These are phyloP conservation scores for Flaveria floridana DNA, from an alignment of 140 eudicot species.

Conservation along the genomic window DNA sequence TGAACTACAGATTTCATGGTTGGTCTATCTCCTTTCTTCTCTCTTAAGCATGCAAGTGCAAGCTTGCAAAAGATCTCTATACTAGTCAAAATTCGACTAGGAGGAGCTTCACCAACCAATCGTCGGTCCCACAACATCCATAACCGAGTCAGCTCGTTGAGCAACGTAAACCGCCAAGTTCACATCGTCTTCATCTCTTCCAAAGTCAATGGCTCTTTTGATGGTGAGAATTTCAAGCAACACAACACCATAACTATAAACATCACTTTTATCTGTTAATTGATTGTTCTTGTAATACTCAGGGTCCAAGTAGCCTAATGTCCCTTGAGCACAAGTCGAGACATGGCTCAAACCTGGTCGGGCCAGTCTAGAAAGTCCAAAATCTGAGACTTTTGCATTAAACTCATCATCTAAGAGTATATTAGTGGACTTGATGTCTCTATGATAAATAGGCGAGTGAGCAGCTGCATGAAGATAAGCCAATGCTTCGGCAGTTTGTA, in stretches of 20 bases:
- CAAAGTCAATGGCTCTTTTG: slow-evolving; percentile 59
- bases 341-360: slow-evolving; percentile 58
- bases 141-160: slow-evolving; percentile 39
- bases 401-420: slow-evolving; percentile 52
- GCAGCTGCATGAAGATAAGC: slow-evolving; percentile 65
- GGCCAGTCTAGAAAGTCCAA: slow-evolving; percentile 61
- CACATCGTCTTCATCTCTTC: slow-evolving; percentile 51
- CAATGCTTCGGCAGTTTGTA: slow-evolving; percentile 65
- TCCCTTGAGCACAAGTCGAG: slow-evolving; percentile 71
- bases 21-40: slow-evolving; percentile 64
- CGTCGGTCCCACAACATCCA: slow-evolving; percentile 53
- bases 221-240: slow-evolving; percentile 60
- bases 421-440: slow-evolving; percentile 35
- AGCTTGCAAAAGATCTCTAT: slow-evolving; percentile 40
- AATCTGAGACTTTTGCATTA: slow-evolving; percentile 65
- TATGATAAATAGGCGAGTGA: slow-evolving; percentile 58
- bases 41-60: slow-evolving; percentile 59
- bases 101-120: slow-evolving; percentile 39
- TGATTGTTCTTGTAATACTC: slow-evolving; percentile 62
- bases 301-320: slow-evolving; percentile 71
- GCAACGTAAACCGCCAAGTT: slow-evolving; percentile 54
- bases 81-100: slow-evolving; percentile 31
- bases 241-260: background rate
- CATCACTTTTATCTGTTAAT: slow-evolving; percentile 30
- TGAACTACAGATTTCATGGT: slow-evolving; percentile 57